A percentile compares a stretch with the other conserved stretches of the same genome.
Evolutionary conservation across 169 alveolate species (phyloP).

Genomic region (Cystoisospora suis): DNA sequence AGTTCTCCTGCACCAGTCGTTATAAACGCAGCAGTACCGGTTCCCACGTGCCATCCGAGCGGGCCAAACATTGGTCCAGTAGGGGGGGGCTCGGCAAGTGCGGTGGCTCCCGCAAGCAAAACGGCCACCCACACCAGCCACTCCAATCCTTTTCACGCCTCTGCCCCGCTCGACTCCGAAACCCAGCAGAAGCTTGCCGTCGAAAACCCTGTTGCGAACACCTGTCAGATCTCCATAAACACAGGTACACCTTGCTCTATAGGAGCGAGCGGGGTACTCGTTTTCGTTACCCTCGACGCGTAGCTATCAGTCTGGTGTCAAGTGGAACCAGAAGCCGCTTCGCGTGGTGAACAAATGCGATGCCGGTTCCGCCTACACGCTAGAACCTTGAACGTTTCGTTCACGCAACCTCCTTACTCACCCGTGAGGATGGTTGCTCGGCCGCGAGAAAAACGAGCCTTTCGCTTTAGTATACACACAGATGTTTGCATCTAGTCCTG

Average conservation of each 20-base stretch:
- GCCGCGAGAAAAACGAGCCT: neutral
- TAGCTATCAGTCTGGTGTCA: neutral
- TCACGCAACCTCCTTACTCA: neutral
- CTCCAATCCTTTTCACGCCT: conserved; percentile 27
- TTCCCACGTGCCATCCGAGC: neutral
- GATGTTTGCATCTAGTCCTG: neutral
- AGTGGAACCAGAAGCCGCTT: neutral
- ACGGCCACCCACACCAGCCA: conserved; percentile 11
- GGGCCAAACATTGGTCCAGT: neutral
- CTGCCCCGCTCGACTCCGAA: conserved; percentile 17
- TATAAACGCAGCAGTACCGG: neutral
- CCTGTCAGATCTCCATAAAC: conserved; percentile 30
- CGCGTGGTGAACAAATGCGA: neutral
- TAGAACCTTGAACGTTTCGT: neutral
- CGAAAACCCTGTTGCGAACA: conserved; percentile 29
- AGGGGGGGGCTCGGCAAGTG: neutral
- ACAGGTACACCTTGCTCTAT: neutral
- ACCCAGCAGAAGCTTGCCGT: conserved; percentile 2
- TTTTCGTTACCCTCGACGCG: neutral
- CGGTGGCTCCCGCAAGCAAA: neutral
- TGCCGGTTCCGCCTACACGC: neutral
- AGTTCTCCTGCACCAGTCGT: neutral
- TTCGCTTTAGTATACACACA: neutral
- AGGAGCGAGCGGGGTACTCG: neutral
- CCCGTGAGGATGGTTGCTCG: neutral